Percentiles rank a stretch among this genome's conserved stretches.
Evolutionary conservation across 331 rosid genomes (phyloP).

Genomic region (Quercus phellos): DNA sequence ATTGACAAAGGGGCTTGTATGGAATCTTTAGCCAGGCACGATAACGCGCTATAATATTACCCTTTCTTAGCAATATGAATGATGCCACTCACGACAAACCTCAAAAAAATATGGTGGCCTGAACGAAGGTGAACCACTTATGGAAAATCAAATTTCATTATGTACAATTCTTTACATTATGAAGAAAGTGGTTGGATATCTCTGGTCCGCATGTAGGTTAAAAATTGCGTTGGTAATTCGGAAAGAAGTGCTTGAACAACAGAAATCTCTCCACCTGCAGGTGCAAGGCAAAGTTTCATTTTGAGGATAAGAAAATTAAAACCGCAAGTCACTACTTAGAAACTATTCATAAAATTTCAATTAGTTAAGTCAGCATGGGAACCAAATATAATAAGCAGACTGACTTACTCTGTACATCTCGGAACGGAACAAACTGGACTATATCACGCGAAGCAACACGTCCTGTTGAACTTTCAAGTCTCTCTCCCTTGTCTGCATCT

Average conservation of each 20-base stretch:
- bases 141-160: slow-evolving; percentile 16
- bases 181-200: slow-evolving; percentile 61
- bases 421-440: slow-evolving; percentile 91
- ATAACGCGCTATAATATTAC: background rate
- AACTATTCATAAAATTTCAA: background rate
- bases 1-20: background rate
- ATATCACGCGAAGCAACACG: slow-evolving; percentile 97
- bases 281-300: slow-evolving; percentile 12
- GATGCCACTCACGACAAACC: background rate
- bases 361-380: background rate
- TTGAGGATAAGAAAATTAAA: too few relatives aligned
- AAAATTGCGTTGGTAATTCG: slow-evolving; percentile 89
- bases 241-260: slow-evolving; percentile 95
- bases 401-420: slow-evolving; percentile 80
- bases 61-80: background rate
- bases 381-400: background rate
- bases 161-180: slow-evolving; percentile 44
- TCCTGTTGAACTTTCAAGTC: slow-evolving; percentile 80
- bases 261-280: slow-evolving; percentile 83
- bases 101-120: background rate
- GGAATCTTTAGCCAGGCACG: background rate
- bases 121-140: background rate
- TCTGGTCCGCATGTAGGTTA: slow-evolving; percentile 80
- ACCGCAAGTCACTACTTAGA: background rate
- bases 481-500: slow-evolving; percentile 94